Evolutionary conservation across 306 rosid genomes (phyloP).

Genomic region (Trichosanthes cucumerina): DNA sequence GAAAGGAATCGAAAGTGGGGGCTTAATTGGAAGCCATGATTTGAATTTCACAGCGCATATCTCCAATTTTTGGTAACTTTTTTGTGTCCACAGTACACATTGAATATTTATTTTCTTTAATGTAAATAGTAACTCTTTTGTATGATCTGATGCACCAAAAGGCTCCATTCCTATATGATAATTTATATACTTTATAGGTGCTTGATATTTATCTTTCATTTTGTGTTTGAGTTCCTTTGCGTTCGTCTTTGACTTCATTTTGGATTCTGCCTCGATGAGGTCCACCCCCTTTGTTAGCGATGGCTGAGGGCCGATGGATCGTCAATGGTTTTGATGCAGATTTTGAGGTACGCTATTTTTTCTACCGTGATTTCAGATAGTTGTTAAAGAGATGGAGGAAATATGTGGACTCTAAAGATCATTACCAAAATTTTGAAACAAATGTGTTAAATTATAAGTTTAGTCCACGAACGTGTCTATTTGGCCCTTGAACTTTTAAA

Average conservation of each 20-base stretch:
- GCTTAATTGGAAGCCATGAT: slow-evolving; percentile 14
- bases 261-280: background rate
- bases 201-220: background rate
- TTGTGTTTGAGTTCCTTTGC: background rate
- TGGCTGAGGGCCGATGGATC: background rate
- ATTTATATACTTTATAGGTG: background rate
- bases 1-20: background rate
- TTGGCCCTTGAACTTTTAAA: too few relatives aligned
- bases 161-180: background rate
- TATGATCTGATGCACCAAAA: background rate
- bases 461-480: too few relatives aligned
- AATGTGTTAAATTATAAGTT: background rate
- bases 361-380: background rate
- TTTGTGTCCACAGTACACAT: background rate
- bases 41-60: background rate
- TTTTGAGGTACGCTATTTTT: background rate
- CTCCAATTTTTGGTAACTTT: background rate
- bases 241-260: background rate
- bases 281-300: background rate
- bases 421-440: background rate
- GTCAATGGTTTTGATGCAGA: background rate
- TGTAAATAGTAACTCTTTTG: slow-evolving; percentile 2
- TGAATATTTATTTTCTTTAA: background rate
- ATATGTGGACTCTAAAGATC: background rate
- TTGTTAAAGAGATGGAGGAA: background rate